phyloP scores from a whole-genome alignment of 2,329 filamentous ascomycete genomes.

The Akanthomyces uredinophilus region DNA sequence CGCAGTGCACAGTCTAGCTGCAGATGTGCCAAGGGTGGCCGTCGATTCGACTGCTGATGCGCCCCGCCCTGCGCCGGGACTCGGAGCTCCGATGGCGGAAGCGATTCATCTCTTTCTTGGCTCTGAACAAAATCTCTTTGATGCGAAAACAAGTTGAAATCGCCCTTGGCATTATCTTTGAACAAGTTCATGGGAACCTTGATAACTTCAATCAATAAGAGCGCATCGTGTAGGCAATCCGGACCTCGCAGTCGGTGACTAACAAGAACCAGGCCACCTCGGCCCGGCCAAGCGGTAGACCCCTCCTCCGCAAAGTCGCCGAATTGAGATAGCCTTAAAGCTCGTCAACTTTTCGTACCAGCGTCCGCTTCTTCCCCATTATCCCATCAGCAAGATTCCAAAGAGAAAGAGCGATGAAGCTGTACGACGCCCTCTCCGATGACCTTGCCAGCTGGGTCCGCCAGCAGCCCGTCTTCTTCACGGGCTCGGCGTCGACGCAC shows the following conservation, averaged over 20 bases:
- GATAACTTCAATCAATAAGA: not conserved
- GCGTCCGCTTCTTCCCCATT: not conserved
- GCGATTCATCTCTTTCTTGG: not conserved
- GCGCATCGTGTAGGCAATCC: not conserved
- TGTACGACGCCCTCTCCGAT: constrained; percentile 48
- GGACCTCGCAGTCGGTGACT: not conserved
- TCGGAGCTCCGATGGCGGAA: not conserved
- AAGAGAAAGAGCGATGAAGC: constrained; percentile 45
- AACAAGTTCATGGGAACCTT: too few relatives aligned
- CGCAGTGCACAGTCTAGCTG: not conserved
- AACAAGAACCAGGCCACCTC: not conserved
- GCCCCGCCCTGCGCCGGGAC: not conserved
- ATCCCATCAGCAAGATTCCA: not conserved
- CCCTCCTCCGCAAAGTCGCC: not conserved
- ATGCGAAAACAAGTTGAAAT: not conserved
- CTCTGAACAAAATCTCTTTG: not conserved
- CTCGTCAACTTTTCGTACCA: not conserved
- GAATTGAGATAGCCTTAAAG: not conserved
- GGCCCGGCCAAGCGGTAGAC: not conserved
- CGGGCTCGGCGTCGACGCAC: constrained; percentile 66
- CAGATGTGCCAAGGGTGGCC: not conserved
- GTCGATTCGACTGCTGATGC: not conserved
- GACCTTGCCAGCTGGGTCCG: constrained; percentile 60
- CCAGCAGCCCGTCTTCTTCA: constrained; percentile 68
- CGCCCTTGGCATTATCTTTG: not conserved